These are phyloP conservation scores for Fusarium dlaminii DNA, from an alignment of 2,329 filamentous ascomycete species.

Conservation along the genomic window DNA sequence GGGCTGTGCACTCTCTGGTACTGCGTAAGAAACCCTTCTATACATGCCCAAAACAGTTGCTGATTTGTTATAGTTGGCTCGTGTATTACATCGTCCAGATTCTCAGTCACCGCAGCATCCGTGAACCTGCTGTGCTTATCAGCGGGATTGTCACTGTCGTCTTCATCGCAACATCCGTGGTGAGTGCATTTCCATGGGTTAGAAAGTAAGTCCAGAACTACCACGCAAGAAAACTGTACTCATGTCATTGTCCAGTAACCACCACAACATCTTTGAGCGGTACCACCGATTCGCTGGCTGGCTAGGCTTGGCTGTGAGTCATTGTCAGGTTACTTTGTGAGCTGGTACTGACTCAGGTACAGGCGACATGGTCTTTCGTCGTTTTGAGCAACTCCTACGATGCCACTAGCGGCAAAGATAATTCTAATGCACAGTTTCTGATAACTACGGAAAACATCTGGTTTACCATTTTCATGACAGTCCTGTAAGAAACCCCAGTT, in stretches of 20 bases:
- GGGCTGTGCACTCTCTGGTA: background rate
- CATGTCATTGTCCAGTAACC: background rate
- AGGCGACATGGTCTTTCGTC: background rate
- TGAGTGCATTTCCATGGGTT: background rate
- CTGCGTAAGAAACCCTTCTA: background rate
- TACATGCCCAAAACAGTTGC: accelerated
- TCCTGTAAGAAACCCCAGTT: background rate
- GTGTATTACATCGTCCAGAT: background rate
- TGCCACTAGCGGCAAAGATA: background rate
- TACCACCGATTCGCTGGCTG: background rate
- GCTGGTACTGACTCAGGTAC: background rate
- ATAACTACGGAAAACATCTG: background rate
- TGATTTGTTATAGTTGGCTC: background rate
- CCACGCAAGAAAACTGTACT: too few relatives aligned
- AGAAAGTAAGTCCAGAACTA: too few relatives aligned
- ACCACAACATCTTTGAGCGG: background rate
- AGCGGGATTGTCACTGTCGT: background rate
- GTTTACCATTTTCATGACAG: background rate
- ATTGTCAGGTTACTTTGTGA: accelerated
- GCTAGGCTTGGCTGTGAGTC: background rate
- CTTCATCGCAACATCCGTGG: background rate
- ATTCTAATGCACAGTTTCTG: background rate
- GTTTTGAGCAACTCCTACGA: background rate
- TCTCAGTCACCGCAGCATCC: background rate
- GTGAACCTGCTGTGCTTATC: background rate